Evolutionary conservation across 192 early-diverging fungal genomes (phyloP).

Genomic region (Pilaira anomala): DNA sequence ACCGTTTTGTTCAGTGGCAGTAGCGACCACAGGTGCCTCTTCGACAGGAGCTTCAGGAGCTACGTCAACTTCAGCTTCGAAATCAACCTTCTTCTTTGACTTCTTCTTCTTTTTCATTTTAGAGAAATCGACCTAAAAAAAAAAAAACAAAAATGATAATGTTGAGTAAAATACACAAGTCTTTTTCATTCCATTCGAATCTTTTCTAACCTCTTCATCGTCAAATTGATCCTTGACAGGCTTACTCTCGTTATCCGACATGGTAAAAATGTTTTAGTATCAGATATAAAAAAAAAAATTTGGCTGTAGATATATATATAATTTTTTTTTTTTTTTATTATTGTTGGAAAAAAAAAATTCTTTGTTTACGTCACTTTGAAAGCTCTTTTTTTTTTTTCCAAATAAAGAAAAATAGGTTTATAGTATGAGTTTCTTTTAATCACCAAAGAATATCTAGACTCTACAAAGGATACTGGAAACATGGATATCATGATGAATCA

Average conservation of each 20-base stretch:
- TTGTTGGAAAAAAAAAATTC: too few species aligned
- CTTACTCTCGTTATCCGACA: slow-evolving; percentile 43
- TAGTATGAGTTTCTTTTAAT: too few species aligned
- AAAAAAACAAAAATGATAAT: not conserved
- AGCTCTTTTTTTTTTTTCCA: too few species aligned
- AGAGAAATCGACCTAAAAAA: slow-evolving; percentile 34
- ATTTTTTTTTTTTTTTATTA: too few species aligned
- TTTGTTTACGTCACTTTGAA: too few species aligned
- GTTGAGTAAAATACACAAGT: not conserved
- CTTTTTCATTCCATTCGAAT: not conserved
- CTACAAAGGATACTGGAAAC: too few species aligned
- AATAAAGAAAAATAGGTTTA: too few species aligned
- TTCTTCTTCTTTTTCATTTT: slow-evolving; percentile 65
- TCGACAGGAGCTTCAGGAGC: slow-evolving; percentile 13
- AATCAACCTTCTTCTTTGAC: slow-evolving; percentile 56
- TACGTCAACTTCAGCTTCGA: slow-evolving; percentile 40
- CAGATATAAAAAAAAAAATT: not conserved
- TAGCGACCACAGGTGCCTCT: slow-evolving; percentile 10
- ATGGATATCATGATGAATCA: too few species aligned
- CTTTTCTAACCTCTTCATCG: slow-evolving; percentile 29
- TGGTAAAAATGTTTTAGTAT: slow-evolving; percentile 11
- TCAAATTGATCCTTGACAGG: slow-evolving; percentile 33
- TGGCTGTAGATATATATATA: too few species aligned
- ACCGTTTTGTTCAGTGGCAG: not conserved
- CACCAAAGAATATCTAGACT: too few species aligned